Percentiles rank a stretch among this genome's conserved stretches.
Evolutionary conservation across 768 basidiomycete genomes (phyloP).

Genomic region (Daedaleopsis nitida): DNA sequence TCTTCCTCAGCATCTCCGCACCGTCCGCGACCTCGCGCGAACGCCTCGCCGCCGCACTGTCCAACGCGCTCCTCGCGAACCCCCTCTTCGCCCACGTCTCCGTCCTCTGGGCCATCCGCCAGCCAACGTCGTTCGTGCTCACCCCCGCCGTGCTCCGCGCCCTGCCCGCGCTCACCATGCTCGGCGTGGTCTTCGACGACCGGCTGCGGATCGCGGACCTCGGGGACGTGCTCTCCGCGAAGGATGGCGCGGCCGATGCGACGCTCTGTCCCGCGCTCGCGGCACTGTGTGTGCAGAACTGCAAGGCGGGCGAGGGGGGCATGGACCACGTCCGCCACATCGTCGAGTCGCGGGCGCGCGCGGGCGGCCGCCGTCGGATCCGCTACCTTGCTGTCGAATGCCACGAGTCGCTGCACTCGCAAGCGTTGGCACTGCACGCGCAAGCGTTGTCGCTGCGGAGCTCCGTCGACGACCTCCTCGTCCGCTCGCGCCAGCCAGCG

Average conservation of each 20-base stretch:
- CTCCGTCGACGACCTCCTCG: background rate
- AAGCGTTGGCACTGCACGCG: background rate
- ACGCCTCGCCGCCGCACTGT: background rate
- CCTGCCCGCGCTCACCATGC: background rate
- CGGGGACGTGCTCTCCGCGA: background rate
- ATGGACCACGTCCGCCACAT: background rate
- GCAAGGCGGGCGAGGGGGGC: background rate
- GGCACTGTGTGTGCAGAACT: background rate
- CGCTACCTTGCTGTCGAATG: background rate
- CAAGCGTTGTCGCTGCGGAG: too few species aligned
- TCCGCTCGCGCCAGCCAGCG: background rate
- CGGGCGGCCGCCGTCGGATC: background rate
- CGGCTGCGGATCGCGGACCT: background rate
- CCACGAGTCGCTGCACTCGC: background rate
- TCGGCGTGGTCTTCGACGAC: background rate
- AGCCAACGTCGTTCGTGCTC: background rate
- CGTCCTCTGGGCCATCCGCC: background rate
- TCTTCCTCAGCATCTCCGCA: constrained; percentile 3
- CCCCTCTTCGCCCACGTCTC: constrained; percentile 1
- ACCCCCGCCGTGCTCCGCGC: background rate
- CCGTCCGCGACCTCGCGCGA: background rate
- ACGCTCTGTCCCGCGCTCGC: background rate
- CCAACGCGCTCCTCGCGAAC: background rate
- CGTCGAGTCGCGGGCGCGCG: background rate
- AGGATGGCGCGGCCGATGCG: background rate